Conservation (phyloP, 768 basidiomycete species). For the Pleurotus djamor region DNA sequence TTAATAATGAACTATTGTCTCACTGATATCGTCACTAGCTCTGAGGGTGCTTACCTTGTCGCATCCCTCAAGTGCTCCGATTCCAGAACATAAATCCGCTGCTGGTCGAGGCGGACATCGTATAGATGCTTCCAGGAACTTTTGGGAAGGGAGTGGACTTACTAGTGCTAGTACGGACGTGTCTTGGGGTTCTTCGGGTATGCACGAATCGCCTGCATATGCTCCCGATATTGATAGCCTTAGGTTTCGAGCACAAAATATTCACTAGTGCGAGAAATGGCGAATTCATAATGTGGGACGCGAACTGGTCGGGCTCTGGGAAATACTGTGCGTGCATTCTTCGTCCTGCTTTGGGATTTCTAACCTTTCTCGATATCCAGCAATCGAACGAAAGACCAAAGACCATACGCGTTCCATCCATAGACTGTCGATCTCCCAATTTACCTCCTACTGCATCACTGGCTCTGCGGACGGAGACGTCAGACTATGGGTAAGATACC, state of each 20-base stretch:
- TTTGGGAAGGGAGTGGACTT: conserved; percentile 76
- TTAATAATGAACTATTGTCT: neutral
- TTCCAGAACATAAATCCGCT: conserved; percentile 47
- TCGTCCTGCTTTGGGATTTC: neutral
- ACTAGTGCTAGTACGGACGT: conserved; percentile 80
- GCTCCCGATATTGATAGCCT: neutral
- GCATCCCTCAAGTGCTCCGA: conserved; percentile 36
- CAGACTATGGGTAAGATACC: conserved; percentile 68
- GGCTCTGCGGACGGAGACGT: conserved; percentile 81
- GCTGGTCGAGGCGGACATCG: conserved; percentile 61
- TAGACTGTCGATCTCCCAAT: conserved; percentile 63
- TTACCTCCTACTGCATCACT: conserved; percentile 72
- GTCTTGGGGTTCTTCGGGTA: conserved; percentile 74
- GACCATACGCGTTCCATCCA: conserved; percentile 76
- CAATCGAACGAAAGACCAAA: conserved; percentile 54
- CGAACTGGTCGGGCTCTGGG: conserved; percentile 59
- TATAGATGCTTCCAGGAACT: conserved; percentile 71
- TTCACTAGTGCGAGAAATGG: conserved; percentile 80
- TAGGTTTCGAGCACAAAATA: conserved; percentile 74
- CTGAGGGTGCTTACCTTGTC: conserved; percentile 59
- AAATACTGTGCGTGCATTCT: conserved; percentile 60
- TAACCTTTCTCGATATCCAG: neutral
- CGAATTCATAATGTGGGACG: conserved; percentile 82
- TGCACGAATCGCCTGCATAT: conserved; percentile 13
- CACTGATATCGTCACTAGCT: conserved; percentile 30